phyloP scores from a whole-genome alignment of 2,329 filamentous ascomycete species.

The Colletotrichum trifolii region DNA sequence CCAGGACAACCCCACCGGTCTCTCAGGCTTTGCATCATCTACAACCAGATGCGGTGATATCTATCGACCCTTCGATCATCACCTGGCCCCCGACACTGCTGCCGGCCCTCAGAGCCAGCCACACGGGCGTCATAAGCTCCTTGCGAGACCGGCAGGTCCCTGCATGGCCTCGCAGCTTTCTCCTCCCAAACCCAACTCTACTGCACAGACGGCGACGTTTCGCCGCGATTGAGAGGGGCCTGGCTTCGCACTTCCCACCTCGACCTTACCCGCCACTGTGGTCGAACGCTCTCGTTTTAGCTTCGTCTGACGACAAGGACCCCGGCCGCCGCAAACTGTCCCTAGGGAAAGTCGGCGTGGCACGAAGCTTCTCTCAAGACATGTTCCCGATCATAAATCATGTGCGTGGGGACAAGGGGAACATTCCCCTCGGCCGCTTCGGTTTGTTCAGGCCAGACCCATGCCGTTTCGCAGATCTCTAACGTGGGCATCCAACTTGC shows the following conservation, averaged over 20 bases:
- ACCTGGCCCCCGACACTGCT: neutral
- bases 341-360: no score
- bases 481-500: constrained; percentile 1
- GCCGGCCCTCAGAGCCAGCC: neutral
- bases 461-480: constrained; percentile 32
- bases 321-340: no score
- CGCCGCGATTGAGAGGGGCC: neutral
- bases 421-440: constrained; percentile 15
- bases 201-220: constrained; percentile 30
- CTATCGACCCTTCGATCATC: neutral
- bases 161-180: neutral
- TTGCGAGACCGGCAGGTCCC: constrained; percentile 12
- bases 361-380: constrained; percentile 4
- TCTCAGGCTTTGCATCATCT: constrained; percentile 2
- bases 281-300: constrained; percentile 15
- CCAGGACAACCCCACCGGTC: neutral
- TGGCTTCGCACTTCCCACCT: neutral
- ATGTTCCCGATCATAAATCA: constrained; percentile 16
- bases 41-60: neutral
- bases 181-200: neutral
- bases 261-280: neutral
- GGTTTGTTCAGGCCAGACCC: constrained; percentile 9
- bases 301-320: constrained; percentile 19
- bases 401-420: constrained; percentile 2
- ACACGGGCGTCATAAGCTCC: neutral